Evolutionary conservation across 768 basidiomycete genomes (phyloP).

Genomic region (Mycena indigotica): DNA sequence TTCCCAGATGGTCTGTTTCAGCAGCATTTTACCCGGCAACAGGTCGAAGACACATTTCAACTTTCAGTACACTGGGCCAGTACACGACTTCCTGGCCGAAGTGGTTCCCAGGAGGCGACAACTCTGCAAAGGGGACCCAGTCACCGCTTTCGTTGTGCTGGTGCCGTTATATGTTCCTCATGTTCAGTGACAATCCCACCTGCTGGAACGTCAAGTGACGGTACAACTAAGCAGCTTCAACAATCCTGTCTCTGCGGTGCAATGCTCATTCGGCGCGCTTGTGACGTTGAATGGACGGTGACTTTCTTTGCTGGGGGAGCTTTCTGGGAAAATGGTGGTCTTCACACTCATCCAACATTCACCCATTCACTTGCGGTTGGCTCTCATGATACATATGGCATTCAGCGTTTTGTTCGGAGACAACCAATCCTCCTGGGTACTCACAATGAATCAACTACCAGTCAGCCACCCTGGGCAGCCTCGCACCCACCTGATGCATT

Average conservation of each 20-base stretch:
- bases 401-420: background rate
- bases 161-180: background rate
- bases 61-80: conserved; percentile 3
- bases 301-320: conserved; percentile 3
- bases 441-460: too few species aligned
- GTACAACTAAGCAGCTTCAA: background rate
- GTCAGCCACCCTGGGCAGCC: too few species aligned
- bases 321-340: conserved; percentile 6
- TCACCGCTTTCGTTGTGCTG: background rate
- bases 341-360: conserved; percentile 3
- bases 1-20: conserved; percentile 3
- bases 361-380: conserved; percentile 5
- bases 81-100: background rate
- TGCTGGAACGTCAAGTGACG: too few species aligned
- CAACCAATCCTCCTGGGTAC: background rate
- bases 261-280: background rate
- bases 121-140: conserved; percentile 4
- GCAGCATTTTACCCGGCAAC: background rate
- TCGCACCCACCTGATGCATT: too few species aligned
- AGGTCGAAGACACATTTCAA: background rate
- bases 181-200: conserved; percentile 7
- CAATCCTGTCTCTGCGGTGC: conserved; percentile 3
- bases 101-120: background rate
- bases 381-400: background rate
- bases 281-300: conserved; percentile 9